phyloP scores from a whole-genome alignment of 441 rosid species.

The Raphanus hybrid region DNA sequence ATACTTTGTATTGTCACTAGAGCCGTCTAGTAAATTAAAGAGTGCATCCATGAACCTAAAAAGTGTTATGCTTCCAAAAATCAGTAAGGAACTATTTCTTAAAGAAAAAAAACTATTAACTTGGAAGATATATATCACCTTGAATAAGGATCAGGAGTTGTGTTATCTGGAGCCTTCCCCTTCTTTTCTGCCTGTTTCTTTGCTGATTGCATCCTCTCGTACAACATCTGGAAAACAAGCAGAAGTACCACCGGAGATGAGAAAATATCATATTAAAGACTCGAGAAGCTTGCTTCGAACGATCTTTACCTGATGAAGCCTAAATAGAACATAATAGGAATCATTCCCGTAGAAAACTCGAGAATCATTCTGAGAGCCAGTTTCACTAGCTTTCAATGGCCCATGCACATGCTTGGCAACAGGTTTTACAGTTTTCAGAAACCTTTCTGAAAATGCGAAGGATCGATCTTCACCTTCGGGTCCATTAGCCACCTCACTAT shows the following conservation, averaged over 20 bases:
- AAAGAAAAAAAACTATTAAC: neutral
- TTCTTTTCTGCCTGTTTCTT: conserved; percentile 85
- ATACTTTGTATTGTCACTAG: conserved; percentile 84
- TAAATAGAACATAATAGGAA: conserved; percentile 84
- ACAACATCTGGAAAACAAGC: conserved; percentile 58
- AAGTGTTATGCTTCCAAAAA: conserved; percentile 13
- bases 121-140: conserved; percentile 52
- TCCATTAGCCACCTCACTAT: conserved; percentile 83
- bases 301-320: conserved; percentile 88
- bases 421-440: conserved; percentile 75
- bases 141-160: conserved; percentile 77
- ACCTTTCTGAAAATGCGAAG: conserved; percentile 71
- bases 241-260: too few species aligned
- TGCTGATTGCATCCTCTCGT: conserved; percentile 90
- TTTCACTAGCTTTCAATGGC: conserved; percentile 52
- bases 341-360: conserved; percentile 72
- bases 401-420: conserved; percentile 72
- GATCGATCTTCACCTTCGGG: conserved; percentile 56
- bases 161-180: conserved; percentile 78
- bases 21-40: conserved; percentile 86
- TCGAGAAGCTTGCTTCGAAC: neutral
- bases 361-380: conserved; percentile 46
- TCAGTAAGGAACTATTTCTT: neutral
- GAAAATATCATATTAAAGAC: neutral
- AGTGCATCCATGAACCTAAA: conserved; percentile 86